phyloP scores from a whole-genome alignment of 768 basidiomycete species.

The Guyanaporus albipodus region DNA sequence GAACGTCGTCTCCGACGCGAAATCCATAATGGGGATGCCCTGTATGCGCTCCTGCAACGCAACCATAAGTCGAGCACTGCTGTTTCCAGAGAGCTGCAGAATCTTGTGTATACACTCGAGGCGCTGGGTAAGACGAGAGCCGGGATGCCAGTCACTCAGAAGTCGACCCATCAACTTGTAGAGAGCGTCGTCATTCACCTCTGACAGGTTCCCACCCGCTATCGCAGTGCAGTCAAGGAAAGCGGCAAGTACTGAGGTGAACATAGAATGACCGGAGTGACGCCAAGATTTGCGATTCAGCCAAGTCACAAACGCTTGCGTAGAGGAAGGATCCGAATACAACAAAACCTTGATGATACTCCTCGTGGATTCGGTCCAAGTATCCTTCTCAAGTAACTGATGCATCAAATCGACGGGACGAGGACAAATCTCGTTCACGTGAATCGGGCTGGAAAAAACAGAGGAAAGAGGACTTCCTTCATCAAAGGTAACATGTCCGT shows the following conservation, averaged over 20 bases:
- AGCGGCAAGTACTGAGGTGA: slow-evolving; percentile 41
- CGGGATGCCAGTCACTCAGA: background rate
- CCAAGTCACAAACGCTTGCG: slow-evolving; percentile 37
- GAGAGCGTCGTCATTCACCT: slow-evolving; percentile 28
- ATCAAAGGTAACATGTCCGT: slow-evolving; percentile 17
- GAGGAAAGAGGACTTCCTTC: slow-evolving; percentile 7
- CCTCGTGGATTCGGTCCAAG: slow-evolving; percentile 44
- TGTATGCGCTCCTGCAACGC: slow-evolving; percentile 28
- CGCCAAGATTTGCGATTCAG: slow-evolving; percentile 24
- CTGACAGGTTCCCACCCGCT: slow-evolving; percentile 16
- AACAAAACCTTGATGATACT: slow-evolving; percentile 42
- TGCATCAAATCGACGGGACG: slow-evolving; percentile 25
- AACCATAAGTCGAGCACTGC: slow-evolving; percentile 15
- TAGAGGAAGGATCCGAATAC: slow-evolving; percentile 35
- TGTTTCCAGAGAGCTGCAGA: slow-evolving; percentile 22
- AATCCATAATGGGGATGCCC: slow-evolving; percentile 19
- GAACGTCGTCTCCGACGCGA: slow-evolving; percentile 30
- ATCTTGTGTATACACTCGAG: slow-evolving; percentile 31
- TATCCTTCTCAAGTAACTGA: slow-evolving; percentile 38
- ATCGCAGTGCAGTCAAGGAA: slow-evolving; percentile 41
- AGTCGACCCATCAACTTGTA: slow-evolving; percentile 27
- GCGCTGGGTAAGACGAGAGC: background rate
- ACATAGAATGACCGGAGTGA: slow-evolving; percentile 18
- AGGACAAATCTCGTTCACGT: background rate
- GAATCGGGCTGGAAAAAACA: background rate